These are phyloP conservation scores for Atkinsonella hypoxylon DNA, from an alignment of 2,329 filamentous ascomycete genomes.

Conservation along the genomic window DNA sequence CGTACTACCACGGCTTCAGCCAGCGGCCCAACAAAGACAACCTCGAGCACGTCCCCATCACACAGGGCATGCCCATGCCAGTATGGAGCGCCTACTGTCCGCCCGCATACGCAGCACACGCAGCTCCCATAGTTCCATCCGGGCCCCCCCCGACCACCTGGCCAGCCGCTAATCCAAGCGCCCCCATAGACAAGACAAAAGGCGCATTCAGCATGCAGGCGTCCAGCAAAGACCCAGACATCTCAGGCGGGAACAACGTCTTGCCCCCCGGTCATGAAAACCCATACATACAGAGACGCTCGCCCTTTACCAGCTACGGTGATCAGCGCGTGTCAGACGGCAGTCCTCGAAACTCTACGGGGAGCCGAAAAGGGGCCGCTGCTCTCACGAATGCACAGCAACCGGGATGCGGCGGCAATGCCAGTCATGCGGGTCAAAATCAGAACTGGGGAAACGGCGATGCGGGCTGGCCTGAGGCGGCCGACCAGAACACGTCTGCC, in stretches of 20 bases:
- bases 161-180: neutral
- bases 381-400: neutral
- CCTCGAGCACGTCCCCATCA: constrained; percentile 18
- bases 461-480: too few species aligned
- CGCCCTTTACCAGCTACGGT: constrained; percentile 12
- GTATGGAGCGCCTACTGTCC: constrained; percentile 13
- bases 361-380: constrained; percentile 1
- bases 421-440: neutral
- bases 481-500: too few species aligned
- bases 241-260: constrained; percentile 19
- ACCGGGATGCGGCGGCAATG: neutral
- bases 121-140: neutral
- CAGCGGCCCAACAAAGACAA: constrained; percentile 5
- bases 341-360: constrained; percentile 2
- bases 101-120: constrained; percentile 10
- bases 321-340: constrained; percentile 1
- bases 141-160: neutral
- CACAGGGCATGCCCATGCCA: constrained; percentile 17
- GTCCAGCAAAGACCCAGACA: constrained; percentile 13
- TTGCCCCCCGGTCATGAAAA: constrained; percentile 15
- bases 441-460: neutral
- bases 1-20: constrained; percentile 29
- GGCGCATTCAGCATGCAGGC: constrained; percentile 10
- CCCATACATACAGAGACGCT: constrained; percentile 15
- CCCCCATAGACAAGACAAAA: neutral